Conservation (phyloP, 345 rosid genomes). For the Capsella bursapastoris region DNA sequence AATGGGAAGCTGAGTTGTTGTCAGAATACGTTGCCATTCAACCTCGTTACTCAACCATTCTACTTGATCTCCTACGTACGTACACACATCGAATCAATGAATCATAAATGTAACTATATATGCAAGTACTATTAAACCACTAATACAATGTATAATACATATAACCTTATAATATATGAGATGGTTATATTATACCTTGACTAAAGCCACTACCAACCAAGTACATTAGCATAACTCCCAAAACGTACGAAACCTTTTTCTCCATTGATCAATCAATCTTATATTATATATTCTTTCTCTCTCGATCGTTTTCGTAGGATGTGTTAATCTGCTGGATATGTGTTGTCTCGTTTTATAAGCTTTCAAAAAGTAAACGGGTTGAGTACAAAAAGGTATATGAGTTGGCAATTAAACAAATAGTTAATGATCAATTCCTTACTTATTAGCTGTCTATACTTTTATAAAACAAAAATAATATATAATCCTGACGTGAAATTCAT, state of each 20-base stretch:
- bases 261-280: slow-evolving; percentile 12
- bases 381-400: neutral
- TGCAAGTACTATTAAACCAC: neutral
- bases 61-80: slow-evolving; percentile 12
- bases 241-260: slow-evolving; percentile 16
- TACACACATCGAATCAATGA: slow-evolving; percentile 8
- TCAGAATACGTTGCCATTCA: neutral
- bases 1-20: neutral
- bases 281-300: neutral
- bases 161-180: neutral
- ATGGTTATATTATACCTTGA: slow-evolving; percentile 22
- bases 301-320: slow-evolving; percentile 15
- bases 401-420: neutral
- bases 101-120: neutral
- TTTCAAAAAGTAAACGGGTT: neutral
- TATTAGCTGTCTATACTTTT: neutral
- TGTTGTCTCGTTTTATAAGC: slow-evolving; percentile 30
- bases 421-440: neutral
- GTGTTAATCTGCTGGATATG: slow-evolving; percentile 1
- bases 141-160: neutral
- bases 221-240: slow-evolving; percentile 20
- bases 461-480: neutral
- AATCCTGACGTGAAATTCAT: slow-evolving; percentile 1
- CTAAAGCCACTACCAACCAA: slow-evolving; percentile 13
- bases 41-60: slow-evolving; percentile 4